Evolutionary conservation across 2,329 filamentous ascomycete species (phyloP).

Genomic region (Aspergillus niger): DNA sequence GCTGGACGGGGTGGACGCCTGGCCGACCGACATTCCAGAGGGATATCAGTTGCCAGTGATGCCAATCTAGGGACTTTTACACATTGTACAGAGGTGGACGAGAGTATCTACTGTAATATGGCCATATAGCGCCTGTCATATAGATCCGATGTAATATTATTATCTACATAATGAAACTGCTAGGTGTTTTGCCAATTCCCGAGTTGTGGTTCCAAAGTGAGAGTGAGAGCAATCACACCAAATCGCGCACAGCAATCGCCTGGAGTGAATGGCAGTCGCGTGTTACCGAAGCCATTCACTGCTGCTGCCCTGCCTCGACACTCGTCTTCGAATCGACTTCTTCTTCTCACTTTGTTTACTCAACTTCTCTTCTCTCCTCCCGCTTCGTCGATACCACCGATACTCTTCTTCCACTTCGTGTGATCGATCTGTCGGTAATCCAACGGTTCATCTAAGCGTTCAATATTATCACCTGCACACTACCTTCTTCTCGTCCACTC

Average conservation of each 20-base stretch:
- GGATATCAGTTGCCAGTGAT: conserved; percentile 2
- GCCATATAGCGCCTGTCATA: background rate
- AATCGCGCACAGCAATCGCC: background rate
- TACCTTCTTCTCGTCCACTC: background rate
- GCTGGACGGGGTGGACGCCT: conserved; percentile 53
- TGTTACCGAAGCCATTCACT: background rate
- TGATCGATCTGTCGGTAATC: background rate
- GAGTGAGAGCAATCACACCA: background rate
- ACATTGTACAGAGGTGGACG: background rate
- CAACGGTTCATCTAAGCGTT: background rate
- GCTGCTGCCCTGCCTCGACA: background rate
- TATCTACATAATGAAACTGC: too few species aligned
- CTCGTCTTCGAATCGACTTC: background rate
- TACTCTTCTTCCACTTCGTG: background rate
- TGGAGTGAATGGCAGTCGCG: background rate
- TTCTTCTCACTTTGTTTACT: background rate
- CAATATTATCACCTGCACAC: background rate
- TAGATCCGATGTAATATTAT: too few species aligned
- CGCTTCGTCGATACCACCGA: background rate
- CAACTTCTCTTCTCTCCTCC: background rate
- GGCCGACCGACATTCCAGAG: conserved; percentile 35
- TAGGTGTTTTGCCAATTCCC: too few species aligned
- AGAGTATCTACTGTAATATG: background rate
- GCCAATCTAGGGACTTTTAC: background rate
- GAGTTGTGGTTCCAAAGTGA: too few species aligned